Evolutionary conservation across 2,329 filamentous ascomycete species (phyloP).

Genomic region (Tolypocladium paradoxum): DNA sequence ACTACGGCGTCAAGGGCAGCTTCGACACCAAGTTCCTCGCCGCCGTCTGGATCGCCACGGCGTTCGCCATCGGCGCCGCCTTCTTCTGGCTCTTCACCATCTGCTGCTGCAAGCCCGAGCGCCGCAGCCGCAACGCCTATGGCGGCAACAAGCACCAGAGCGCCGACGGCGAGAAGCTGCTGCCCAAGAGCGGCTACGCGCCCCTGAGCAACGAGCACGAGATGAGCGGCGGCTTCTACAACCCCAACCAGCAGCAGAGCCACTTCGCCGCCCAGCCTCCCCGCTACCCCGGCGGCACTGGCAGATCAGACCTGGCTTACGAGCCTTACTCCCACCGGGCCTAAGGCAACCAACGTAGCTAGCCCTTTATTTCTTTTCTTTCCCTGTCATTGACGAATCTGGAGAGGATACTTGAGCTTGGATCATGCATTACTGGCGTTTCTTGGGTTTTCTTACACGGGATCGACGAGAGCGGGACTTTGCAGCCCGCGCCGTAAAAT

Average conservation of each 20-base stretch:
- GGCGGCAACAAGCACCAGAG: constrained; percentile 20
- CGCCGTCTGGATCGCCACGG: constrained; percentile 68
- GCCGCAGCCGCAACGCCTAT: constrained; percentile 14
- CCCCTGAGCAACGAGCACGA: constrained; percentile 23
- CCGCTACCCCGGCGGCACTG: constrained; percentile 28
- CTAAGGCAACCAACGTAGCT: constrained; percentile 21
- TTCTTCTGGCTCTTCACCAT: constrained; percentile 88
- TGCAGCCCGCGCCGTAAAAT: not conserved
- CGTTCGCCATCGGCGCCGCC: constrained; percentile 61
- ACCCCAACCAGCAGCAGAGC: constrained; percentile 15
- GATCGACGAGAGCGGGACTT: not conserved
- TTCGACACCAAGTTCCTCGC: constrained; percentile 62
- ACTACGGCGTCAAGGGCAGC: constrained; percentile 57
- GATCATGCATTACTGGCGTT: not conserved
- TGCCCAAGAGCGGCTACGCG: constrained; percentile 30
- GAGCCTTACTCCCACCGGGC: constrained; percentile 52
- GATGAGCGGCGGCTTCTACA: constrained; percentile 27
- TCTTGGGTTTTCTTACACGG: not conserved
- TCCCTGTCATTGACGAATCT: not conserved
- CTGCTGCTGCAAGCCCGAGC: constrained; percentile 70
- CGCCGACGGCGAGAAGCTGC: constrained; percentile 39
- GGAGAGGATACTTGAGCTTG: not conserved
- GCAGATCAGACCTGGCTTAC: constrained; percentile 44
- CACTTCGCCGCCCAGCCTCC: constrained; percentile 14
- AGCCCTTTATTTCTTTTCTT: not conserved